Percentiles rank a stretch among this genome's conserved stretches.
These are phyloP conservation scores for Limtongia smithiae DNA, from an alignment of 805 yeast species.

Conservation along the genomic window DNA sequence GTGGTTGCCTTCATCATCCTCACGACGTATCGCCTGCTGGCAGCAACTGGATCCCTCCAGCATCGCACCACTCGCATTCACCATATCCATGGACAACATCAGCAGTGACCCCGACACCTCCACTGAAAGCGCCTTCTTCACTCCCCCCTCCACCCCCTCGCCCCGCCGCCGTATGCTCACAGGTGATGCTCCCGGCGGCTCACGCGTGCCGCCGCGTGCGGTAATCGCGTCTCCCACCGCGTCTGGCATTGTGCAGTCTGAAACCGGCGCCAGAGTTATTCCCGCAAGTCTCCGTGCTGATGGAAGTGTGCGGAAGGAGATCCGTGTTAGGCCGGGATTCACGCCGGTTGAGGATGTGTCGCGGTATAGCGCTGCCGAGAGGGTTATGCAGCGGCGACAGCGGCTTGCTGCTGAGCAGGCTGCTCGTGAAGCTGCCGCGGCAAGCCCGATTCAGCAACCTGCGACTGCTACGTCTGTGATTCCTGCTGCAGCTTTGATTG, in stretches of 20 bases:
- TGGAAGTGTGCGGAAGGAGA: slow-evolving; percentile 33
- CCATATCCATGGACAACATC: too few species aligned
- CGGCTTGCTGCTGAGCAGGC: slow-evolving; percentile 10
- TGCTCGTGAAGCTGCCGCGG: slow-evolving; percentile 1
- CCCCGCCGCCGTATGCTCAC: not conserved
- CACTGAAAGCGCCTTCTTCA: not conserved
- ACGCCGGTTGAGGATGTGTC: slow-evolving; percentile 34
- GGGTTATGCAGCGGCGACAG: slow-evolving; percentile 14
- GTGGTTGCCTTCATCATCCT: too few species aligned
- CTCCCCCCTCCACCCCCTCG: not conserved
- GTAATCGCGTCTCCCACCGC: not conserved
- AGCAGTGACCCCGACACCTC: not conserved
- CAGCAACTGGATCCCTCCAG: too few species aligned
- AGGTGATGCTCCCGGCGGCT: not conserved
- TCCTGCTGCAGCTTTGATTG: too few species aligned
- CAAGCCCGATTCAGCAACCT: too few species aligned
- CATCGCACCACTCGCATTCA: too few species aligned
- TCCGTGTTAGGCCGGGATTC: slow-evolving; percentile 34
- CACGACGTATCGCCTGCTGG: too few species aligned
- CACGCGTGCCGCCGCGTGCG: not conserved
- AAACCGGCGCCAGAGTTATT: slow-evolving; percentile 17
- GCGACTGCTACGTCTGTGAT: too few species aligned
- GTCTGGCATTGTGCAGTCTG: slow-evolving; percentile 19
- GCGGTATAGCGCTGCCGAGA: slow-evolving; percentile 22
- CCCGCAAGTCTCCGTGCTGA: slow-evolving; percentile 33